These are phyloP conservation scores for Umbelopsis sp. DNA, from an alignment of 371 early-diverging fungal species.

Conservation along the genomic window DNA sequence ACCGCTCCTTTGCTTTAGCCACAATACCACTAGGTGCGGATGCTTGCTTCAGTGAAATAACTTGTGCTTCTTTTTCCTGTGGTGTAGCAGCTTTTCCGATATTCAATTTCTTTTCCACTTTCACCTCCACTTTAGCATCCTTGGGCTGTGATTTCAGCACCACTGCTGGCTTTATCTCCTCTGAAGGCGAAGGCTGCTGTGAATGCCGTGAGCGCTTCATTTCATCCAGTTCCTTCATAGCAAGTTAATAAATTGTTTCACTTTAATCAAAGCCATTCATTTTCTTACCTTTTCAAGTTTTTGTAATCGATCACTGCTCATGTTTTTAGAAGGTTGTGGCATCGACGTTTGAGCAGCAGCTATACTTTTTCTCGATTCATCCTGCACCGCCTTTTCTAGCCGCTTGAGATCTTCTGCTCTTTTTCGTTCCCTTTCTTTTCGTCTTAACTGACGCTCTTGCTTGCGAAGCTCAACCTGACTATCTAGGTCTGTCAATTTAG, in stretches of 20 bases:
- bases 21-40: neutral
- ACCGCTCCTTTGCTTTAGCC: neutral
- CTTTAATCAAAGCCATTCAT: too few species aligned
- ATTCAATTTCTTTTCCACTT: neutral
- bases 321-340: neutral
- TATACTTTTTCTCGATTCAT: neutral
- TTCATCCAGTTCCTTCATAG: neutral
- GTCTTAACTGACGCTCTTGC: neutral
- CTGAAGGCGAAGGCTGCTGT: neutral
- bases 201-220: slow-evolving; percentile 1
- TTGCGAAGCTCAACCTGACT: slow-evolving; percentile 5
- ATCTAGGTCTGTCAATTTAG: neutral
- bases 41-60: neutral
- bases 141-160: neutral
- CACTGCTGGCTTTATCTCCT: neutral
- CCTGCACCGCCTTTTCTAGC: neutral
- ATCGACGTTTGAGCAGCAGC: too few species aligned
- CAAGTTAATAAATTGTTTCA: neutral
- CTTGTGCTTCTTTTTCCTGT: neutral
- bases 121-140: neutral
- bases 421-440: slow-evolving; percentile 1
- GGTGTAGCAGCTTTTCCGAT: neutral
- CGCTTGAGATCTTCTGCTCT: neutral
- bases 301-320: neutral
- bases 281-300: neutral